Conservation (phyloP, 306 rosid species). For the Cucurbita pepo region DNA sequence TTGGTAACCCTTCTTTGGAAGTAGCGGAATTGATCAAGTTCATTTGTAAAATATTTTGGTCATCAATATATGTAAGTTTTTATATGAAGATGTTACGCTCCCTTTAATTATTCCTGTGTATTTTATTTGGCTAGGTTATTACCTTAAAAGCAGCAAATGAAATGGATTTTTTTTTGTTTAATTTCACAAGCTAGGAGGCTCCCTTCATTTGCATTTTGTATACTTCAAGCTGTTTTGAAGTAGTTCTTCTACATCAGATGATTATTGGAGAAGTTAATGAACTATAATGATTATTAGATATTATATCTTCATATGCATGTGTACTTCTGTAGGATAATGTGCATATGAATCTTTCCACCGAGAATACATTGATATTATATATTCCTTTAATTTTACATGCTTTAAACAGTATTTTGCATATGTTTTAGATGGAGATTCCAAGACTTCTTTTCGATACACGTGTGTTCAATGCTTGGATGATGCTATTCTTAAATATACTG, state of each 20-base stretch:
- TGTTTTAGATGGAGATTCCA: conserved; percentile 90
- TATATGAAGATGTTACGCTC: background rate
- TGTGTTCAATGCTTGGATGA: conserved; percentile 91
- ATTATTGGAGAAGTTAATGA: background rate
- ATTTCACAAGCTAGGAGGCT: background rate
- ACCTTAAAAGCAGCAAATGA: background rate
- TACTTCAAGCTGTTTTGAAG: background rate
- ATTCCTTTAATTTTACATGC: background rate
- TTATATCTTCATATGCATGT: background rate
- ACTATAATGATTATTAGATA: background rate
- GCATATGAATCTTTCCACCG: background rate
- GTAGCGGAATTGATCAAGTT: conserved; percentile 88
- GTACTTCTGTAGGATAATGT: background rate
- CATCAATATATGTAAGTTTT: conserved; percentile 78
- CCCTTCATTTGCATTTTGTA: background rate
- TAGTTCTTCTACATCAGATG: background rate
- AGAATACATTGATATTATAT: background rate
- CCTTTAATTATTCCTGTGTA: too few species aligned
- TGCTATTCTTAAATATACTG: conserved; percentile 63
- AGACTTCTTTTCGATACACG: conserved; percentile 69
- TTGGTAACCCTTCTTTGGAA: conserved; percentile 70
- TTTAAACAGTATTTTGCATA: background rate
- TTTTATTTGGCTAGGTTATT: too few species aligned
- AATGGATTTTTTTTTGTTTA: background rate
- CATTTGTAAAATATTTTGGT: conserved; percentile 98